Percentiles rank a stretch among this genome's conserved stretches.
Conservation (phyloP, 2,329 filamentous ascomycete species). For the Monosporascus cannonballus region DNA sequence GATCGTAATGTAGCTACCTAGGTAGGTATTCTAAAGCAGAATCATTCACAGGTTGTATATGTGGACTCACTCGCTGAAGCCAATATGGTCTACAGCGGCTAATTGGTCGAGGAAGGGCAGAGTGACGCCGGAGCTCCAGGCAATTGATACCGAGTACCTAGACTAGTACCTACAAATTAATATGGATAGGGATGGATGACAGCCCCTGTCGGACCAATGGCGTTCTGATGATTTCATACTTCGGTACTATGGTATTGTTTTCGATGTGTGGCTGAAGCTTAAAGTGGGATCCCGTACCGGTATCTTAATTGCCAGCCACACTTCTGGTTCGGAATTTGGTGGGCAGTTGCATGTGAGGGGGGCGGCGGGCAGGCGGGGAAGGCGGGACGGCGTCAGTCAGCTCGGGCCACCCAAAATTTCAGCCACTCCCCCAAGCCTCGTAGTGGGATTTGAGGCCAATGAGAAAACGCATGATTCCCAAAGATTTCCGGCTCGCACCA, state of each 20-base stretch:
- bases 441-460: constrained; percentile 9
- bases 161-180: too few species aligned
- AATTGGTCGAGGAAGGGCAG: not conserved
- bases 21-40: too few species aligned
- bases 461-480: constrained; percentile 20
- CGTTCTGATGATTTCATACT: not conserved
- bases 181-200: not conserved
- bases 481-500: constrained; percentile 32
- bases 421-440: constrained; percentile 7
- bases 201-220: not conserved
- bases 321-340: not conserved
- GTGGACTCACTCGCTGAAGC: not conserved
- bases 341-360: not conserved
- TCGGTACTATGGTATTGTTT: too few species aligned
- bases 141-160: not conserved
- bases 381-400: not conserved
- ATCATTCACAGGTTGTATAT: not conserved
- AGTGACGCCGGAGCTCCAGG: not conserved
- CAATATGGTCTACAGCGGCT: not conserved
- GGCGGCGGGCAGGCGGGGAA: not conserved
- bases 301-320: not conserved
- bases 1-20: too few species aligned
- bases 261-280: not conserved
- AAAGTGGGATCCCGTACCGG: not conserved
- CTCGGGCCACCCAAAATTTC: constrained; percentile 14